Evolutionary conservation across 345 rosid species (phyloP), one percentile per base, ranked within the genome.

Genomic region (Bruguiera gymnorhiza): DNA sequence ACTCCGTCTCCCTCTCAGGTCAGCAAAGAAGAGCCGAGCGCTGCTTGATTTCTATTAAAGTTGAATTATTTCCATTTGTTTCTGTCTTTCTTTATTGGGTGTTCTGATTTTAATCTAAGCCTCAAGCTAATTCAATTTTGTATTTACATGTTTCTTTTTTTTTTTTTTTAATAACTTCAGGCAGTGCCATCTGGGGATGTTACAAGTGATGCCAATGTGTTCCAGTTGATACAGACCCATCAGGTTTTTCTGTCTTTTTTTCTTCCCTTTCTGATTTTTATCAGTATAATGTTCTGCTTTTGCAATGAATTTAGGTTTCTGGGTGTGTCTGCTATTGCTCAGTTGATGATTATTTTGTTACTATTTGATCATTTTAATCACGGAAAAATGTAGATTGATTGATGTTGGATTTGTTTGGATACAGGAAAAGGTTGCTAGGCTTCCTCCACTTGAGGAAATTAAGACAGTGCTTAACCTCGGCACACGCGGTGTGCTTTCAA

Each of bases 341-440:
- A 6, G 63, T 36, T 58, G 30, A n/a, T 53, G 21, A 3, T 34
- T 11, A 10, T 66, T 53, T 39, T 58, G 23, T 62, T 11, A 32
- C 2, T 30, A 6, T 23, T 31, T 1, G 50, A 3, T 36, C 6
- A 31, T 51, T 58, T 43, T 18, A 51, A 16, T 54, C 29, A 20
- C 52, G 6, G 11, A 46, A 8, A 21, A 65, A 67, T n/a, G 19
- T 21, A 52, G 23, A 37, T 13, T 78, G 75, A 52, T 52, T 58
- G 54, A 56, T 52, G 15, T 53, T 59, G 59, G 52, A 8, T 27
- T 53, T 53, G 24, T 76, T 43, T 13, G 65, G 69, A 71, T 81
- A 8, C 85, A 94, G 98, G 88, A 85, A 62, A 87, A 85, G 79
- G 97, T 95, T 66, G 85, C 86, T 43, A 84, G 96, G 77, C 97